These are phyloP conservation scores for Achaetomium macrosporum DNA, from an alignment of 2,329 filamentous ascomycete species.

Conservation along the genomic window DNA sequence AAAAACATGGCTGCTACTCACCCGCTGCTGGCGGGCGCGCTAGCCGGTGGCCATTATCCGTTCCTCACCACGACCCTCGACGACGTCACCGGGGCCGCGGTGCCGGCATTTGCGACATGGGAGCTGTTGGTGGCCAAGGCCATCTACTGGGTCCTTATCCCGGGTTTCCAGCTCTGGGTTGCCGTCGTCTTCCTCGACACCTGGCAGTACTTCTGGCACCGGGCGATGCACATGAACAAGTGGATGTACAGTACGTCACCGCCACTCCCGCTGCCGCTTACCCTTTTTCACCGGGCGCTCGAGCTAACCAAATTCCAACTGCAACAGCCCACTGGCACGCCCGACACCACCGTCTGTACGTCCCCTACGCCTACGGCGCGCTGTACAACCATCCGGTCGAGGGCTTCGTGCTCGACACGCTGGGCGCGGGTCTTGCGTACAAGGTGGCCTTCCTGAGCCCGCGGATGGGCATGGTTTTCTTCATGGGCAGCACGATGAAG, in stretches of 20 bases:
- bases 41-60: constrained; percentile 79
- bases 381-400: constrained; percentile 96
- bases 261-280: constrained; percentile 1
- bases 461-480: constrained; percentile 84
- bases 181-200: constrained; percentile 79
- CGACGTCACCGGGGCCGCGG: constrained; percentile 43
- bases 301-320: constrained; percentile 30
- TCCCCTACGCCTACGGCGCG: constrained; percentile 94
- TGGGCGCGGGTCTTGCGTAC: constrained; percentile 79
- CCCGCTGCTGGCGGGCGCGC: constrained; percentile 65
- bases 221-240: constrained; percentile 94
- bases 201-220: constrained; percentile 97
- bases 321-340: constrained; percentile 76
- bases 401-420: constrained; percentile 87
- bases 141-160: constrained; percentile 75
- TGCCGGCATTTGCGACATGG: constrained; percentile 76
- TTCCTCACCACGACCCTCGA: constrained; percentile 56
- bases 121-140: constrained; percentile 68
- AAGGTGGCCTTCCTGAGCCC: constrained; percentile 75
- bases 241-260: constrained; percentile 81
- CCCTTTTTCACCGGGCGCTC: constrained; percentile 32
- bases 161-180: constrained; percentile 67
- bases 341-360: constrained; percentile 92
- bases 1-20: constrained; percentile 67
- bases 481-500: constrained; percentile 84